Base-by-base conservation (phyloP, 225 moss, liverwort and hornwort genomes). In the Ulota crispa region DNA sequence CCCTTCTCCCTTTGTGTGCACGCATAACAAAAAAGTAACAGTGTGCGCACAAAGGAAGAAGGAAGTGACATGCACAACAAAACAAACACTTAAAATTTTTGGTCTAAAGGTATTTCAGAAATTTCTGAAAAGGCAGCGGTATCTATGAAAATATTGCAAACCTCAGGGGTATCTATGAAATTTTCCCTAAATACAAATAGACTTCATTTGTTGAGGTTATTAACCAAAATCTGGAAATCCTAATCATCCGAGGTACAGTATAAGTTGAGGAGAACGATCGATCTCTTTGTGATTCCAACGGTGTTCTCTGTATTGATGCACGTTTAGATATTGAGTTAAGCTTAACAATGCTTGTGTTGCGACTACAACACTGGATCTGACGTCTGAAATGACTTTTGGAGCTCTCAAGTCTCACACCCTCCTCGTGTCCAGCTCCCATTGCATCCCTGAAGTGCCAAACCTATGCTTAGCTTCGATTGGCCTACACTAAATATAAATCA, bases 361-460 rank as follows among this genome's bases (percentile, higher is more conserved):
- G 54, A 20, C 20, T 20, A 9, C 56, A 56, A 3, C 20, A 23
- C 23, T 23, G 21, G 20, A 8, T 3, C 55, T 55, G 7, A 21
- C 9, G 1, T 9, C 3, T 23, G n/a, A 21, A 56, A 23, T 23
- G 16, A 21, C 23, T 23, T 55, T 56, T 56, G n/a, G n/a, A 59
- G 27, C 43, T 30, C 63, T 70, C 31, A 61, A 16, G 24, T 62
- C 19, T 36, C 31, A 55, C 42, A 70, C 27, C 84, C 43, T 60
- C 82, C 79, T 79, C 86, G 82, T 82, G 86, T 86, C 86, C n/a
- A 36, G 8, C 70, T 64, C 47, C 75, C 56, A 70, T 64, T 79
- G 82, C 70, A 14, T 78, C 8, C 55, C 55, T 9, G 23, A n/a
- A 56, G 55, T 56, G 8, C 30, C 21, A 4, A 13, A 8, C 30